Base-by-base conservation (phyloP, 2,329 filamentous ascomycete genomes). In the Trichocomaceae sp. region DNA sequence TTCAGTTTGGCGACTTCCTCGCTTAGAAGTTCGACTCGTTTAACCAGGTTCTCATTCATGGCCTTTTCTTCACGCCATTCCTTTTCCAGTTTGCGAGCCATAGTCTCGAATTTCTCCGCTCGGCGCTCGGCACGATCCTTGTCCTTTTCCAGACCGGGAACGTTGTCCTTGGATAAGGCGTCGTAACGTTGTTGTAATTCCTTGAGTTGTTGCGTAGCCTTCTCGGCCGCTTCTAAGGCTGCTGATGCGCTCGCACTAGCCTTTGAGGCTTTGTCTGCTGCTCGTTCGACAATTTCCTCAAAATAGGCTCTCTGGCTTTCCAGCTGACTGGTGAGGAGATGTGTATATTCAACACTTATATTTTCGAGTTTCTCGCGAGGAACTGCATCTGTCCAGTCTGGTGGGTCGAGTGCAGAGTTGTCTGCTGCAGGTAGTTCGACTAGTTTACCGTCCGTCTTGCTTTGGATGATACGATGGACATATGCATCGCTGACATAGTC, bases 401-500 rank as follows among this genome's bases (percentile, higher is more conserved):
- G 72, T 17, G 71, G 71, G 20, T 73, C 66, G 41, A 74, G 68
- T 0, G 69, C 72, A 50, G 70, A 71, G 58, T 74, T 60, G 65
- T 74, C 76, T 57, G 79, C 75, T 2, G 81, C 80, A 0, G 90
- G 89, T n/a, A 96, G 79, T 69, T 97, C 92, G 17, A 96, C 87
- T 2, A 96, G 80, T 70, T 96, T 96, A 22, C 89, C 89, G 68
- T 96, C 90, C 9, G 89, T 86, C 74, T 96, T 96, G 66, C 90
- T 90, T 61, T 95, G 87, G 54, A 99, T 95, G 50, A 97, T 83
- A 9, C 93, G 86, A 71, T 99, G 93, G 48, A 97, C 93, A 79
- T 96, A 99, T 66, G 87, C 88, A 66, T 99, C 93, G 4, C 89
- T 90, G 0, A 88, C 89, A 61, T 99, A 99, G 71, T 99, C 93